Evolutionary conservation across 306 rosid genomes (phyloP), one percentile per base, ranked within the genome.

Genomic region (Acacia confusa): DNA sequence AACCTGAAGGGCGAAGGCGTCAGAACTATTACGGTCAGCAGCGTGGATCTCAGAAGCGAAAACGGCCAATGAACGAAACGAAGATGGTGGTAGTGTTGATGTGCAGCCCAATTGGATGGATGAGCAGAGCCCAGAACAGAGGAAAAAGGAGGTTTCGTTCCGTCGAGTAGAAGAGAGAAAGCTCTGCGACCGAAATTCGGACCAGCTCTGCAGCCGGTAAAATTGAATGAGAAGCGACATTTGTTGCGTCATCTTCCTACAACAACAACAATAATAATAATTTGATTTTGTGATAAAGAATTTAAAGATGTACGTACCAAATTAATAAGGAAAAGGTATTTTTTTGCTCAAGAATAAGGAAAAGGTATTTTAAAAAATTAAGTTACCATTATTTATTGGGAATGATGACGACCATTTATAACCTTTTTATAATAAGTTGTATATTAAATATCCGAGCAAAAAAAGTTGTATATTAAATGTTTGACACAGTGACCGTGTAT

Each of bases 11-110:
- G 43, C 50, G 28, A 45, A 30, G 68, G 74, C 43, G 74, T 48
- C 81, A 36, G 87, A 79, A 79, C 53, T 30, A 28, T 63, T 45
- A 63, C 57, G 55, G 28, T 50, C 40, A 52, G 43, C 76, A 53
- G 57, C 52, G 78, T 25, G 82, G 77, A 83, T 86, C 84, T 74
- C 55, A 72, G 82, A 58, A 58, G 16, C 50, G 50, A 77, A 81
- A 76, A 67, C 72, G 12, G 15, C 27, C 47, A 9, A 9, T 36
- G 28, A 67, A 36, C 27, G 45, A 53, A 75, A 43, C 55, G 60
- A 77, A 61, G 22, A 77, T 15, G 81, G 70, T 61, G 81, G 27
- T 57, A 9, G 14, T n/a, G 70, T 68, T 84, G 82, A 71, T 44
- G 79, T 78, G 74, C 69, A 75, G 50, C 70, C 11, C 3, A 3